Percentiles rank a stretch among this genome's conserved stretches.
These are phyloP conservation scores for Galeopsis tetrahit DNA, from an alignment of 257 asterid species.

Conservation along the genomic window DNA sequence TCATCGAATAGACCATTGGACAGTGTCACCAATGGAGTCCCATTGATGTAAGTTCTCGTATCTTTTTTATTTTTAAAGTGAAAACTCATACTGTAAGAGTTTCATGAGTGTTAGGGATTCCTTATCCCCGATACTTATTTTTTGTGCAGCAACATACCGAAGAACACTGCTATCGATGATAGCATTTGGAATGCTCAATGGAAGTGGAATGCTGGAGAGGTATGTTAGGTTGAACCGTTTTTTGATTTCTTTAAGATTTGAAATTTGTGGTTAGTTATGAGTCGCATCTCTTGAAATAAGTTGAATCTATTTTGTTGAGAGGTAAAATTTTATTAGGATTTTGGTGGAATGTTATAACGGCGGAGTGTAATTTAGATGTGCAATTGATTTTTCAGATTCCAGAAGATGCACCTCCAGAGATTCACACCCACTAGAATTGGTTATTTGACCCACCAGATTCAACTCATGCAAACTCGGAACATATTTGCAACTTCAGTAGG, in stretches of 20 bases:
- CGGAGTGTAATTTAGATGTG: not conserved
- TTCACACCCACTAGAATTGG: constrained; percentile 43
- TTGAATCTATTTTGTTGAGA: no score
- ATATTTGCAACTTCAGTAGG: no score
- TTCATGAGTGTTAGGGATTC: no score
- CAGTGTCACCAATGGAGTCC: constrained; percentile 32
- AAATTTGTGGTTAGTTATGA: not conserved
- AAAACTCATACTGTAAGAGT: not conserved
- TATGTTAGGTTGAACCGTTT: constrained; percentile 6
- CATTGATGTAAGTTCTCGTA: constrained; percentile 51
- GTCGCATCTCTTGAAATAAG: no score
- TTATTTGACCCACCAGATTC: no score
- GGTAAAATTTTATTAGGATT: no score
- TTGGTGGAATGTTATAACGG: not conserved
- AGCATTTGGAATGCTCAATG: constrained; percentile 70
- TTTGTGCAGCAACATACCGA: constrained; percentile 44
- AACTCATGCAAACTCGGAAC: no score
- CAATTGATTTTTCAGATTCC: constrained; percentile 58
- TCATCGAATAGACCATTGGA: constrained; percentile 32
- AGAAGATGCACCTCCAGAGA: constrained; percentile 70
- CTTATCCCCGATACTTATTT: not conserved
- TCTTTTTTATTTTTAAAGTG: not conserved
- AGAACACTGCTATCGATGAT: constrained; percentile 45
- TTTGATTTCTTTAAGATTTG: not conserved
- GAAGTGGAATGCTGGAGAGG: constrained; percentile 86